These are phyloP conservation scores for Quercus variabilis DNA, from an alignment of 306 rosid genomes.

Conservation along the genomic window DNA sequence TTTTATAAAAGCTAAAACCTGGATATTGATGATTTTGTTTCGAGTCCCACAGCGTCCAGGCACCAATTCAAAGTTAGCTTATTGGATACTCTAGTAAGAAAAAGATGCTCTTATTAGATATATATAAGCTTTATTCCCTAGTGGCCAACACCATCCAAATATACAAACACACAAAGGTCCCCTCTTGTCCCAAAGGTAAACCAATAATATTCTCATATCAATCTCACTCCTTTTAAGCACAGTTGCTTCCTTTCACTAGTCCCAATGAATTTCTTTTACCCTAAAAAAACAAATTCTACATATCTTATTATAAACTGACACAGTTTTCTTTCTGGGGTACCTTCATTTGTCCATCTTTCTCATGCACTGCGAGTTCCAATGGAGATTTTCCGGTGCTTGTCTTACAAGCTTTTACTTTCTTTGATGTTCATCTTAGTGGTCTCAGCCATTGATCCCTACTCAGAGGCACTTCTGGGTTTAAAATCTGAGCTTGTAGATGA, in stretches of 20 bases:
- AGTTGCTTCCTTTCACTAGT: constrained; percentile 51
- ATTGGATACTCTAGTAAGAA: constrained; percentile 58
- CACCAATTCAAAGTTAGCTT: constrained; percentile 33
- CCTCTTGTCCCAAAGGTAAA: constrained; percentile 46
- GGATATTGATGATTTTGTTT: constrained; percentile 31
- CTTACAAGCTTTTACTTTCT: constrained; percentile 38
- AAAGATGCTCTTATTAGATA: constrained; percentile 26
- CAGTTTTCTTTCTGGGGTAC: constrained; percentile 43
- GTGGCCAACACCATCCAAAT: constrained; percentile 68
- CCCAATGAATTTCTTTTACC: constrained; percentile 70
- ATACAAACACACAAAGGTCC: constrained; percentile 56
- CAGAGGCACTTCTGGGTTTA: constrained; percentile 73
- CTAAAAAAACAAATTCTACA: constrained; percentile 34
- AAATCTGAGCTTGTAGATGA: constrained; percentile 65
- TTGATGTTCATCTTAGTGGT: constrained; percentile 34
- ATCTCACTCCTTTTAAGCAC: constrained; percentile 30
- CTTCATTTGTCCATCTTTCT: constrained; percentile 36
- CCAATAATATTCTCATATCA: constrained; percentile 46
- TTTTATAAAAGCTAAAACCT: neutral
- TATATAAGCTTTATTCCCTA: constrained; percentile 49
- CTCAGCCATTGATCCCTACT: constrained; percentile 55
- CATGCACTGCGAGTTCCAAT: constrained; percentile 55
- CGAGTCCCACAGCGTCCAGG: constrained; percentile 44
- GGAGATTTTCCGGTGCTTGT: constrained; percentile 55
- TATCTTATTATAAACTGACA: constrained; percentile 32